Evolutionary conservation across 306 rosid species (phyloP), one percentile per base, ranked within the genome.

Genomic region (Morella rubra): DNA sequence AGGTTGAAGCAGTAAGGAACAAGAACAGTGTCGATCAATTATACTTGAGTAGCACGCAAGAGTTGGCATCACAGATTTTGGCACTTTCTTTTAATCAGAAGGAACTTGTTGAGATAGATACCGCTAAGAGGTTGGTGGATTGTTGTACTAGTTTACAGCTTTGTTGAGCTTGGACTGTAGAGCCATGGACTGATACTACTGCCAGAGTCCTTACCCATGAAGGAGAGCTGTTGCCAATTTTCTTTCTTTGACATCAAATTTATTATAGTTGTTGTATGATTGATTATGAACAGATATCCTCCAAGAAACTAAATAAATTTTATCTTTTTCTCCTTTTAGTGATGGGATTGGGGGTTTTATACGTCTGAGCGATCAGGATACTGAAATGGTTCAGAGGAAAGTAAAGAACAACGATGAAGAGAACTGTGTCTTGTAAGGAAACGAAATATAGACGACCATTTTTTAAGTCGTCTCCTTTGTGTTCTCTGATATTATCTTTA

Each of bases 261-360:
- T 24, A 7, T 27, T 15, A 6, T 0, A 47, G 7, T 24, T 44
- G 2, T 44, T 44, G 14, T 7, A 11, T 54, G 9, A 22, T 15
- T 11, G 27, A 20, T 37, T 72, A 14, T 32, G 56, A 32, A 18
- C 51, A 44, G 22, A 32, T 44, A 20, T 75, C 18, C 68, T 59
- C 47, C 14, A 45, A 1, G 22, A 5, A 67, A 15, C 37, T 32
- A 6, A 16, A 32, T 37, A 59, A 46, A 2, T 22, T 11, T 12
- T 15, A 16, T 20, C 53, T 6, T 66, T 45, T 49, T 4, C 24
- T 1, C 79, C 15, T 20, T 3, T 64, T 81, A 83, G 87, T 71
- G 85, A 73, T 9, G 89, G 84, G 53, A 79, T 86, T 24, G 79
- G 79, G 59, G 88, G 91, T 5, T 19, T 19, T 50, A 20, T 83